Base-by-base conservation (phyloP, 345 rosid genomes). In the Hibiscus tridactylites region DNA sequence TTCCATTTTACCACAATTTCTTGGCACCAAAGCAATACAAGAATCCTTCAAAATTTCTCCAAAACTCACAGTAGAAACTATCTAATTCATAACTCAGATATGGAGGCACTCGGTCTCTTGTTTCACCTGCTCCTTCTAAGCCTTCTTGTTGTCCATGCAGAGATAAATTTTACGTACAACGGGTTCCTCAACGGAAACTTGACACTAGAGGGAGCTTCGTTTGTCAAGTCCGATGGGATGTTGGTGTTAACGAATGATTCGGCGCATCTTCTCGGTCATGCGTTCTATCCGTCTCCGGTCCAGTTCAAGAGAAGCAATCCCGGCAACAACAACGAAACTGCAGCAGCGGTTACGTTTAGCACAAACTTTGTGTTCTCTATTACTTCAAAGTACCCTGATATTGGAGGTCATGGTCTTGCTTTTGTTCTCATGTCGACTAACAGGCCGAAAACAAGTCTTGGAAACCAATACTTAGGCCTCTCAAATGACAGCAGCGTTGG, bases 221-320 rank as follows among this genome's bases (percentile, higher is more conserved):
- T 61, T 3, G 49, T 87, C 72, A 83, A 84, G 46, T 79, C 83
- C 0, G 82, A 68, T 74, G 88, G 90, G 28, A 80, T 87, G 4
- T 73, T 85, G 74, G 79, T 80, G 80, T 75, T 89, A 3, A 87
- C 89, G 1, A 81, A 87, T 73, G 71, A 77, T 68, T 81, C 87
- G 0, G 31, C 76, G 28, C 57, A 64, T 8, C 67, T 84, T 65
- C 69, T 35, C 1, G 87, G 90, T 21, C 83, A 75, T 73, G 85
- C 87, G 49, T 75, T 87, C 72, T 78, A 75, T 37, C 77, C 80
- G 7, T 73, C 72, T 28, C 84, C 85, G 16, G 24, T 84, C 0
- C n/a, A 61, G 1, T 78, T 83, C 64, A 69, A 76, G 59, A 50
- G 16, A 29, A 52, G 11, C 13, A 9, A 68, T 49, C 44, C 13